Percentiles rank a stretch among this genome's conserved stretches.
Evolutionary conservation across 2,329 filamentous ascomycete genomes (phyloP).

Genomic region (Nothophaeocryptopus gaeumannii): DNA sequence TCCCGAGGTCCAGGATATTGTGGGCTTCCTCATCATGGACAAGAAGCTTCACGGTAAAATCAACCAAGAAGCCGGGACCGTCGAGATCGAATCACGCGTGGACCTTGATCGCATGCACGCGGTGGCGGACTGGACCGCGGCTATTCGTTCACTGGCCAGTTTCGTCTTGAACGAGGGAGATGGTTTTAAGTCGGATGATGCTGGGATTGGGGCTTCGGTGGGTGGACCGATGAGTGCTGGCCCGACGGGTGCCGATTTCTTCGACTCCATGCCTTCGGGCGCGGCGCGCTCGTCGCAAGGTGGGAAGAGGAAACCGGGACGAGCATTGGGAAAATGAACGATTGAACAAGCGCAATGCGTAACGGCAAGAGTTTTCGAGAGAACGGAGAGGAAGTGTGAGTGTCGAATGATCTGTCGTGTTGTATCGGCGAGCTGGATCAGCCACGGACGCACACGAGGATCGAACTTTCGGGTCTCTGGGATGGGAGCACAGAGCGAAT

Average conservation of each 20-base stretch:
- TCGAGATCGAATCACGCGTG: slow-evolving; percentile 72
- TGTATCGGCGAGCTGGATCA: too few relatives aligned
- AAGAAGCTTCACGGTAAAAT: slow-evolving; percentile 83
- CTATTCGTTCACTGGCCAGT: slow-evolving; percentile 66
- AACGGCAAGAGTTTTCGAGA: too few relatives aligned
- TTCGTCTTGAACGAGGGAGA: slow-evolving; percentile 76
- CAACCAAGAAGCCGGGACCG: slow-evolving; percentile 79
- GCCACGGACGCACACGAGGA: too few relatives aligned
- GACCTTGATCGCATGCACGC: slow-evolving; percentile 73
- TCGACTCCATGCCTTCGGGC: slow-evolving; percentile 4
- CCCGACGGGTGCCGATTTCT: slow-evolving; percentile 2
- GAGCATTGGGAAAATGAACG: slow-evolving; percentile 6
- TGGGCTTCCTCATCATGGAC: slow-evolving; percentile 91
- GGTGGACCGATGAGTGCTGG: background rate
- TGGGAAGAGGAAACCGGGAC: slow-evolving; percentile 1
- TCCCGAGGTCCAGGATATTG: slow-evolving; percentile 86
- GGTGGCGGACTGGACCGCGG: slow-evolving; percentile 68
- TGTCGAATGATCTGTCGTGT: too few relatives aligned
- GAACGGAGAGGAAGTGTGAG: too few relatives aligned
- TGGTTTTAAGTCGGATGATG: slow-evolving; percentile 58
- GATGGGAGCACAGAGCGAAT: too few relatives aligned
- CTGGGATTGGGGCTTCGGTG: slow-evolving; percentile 2
- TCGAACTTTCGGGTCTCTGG: too few relatives aligned
- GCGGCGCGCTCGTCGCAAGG: background rate
- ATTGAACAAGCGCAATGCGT: background rate